Evolutionary conservation across 441 rosid genomes (phyloP).

Genomic region (Hura crepitans): DNA sequence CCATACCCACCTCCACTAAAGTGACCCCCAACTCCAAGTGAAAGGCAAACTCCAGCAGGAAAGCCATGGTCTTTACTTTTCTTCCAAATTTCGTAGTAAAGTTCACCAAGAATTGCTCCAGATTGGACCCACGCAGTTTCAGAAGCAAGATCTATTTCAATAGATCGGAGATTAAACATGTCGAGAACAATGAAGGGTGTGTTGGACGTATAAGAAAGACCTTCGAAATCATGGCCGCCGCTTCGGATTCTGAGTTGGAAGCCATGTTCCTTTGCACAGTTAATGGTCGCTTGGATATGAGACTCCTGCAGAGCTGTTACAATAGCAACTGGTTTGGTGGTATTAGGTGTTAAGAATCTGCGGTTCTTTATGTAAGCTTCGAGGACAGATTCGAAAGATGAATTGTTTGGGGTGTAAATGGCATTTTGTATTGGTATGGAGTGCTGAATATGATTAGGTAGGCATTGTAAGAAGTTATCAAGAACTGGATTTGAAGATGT

Average conservation of each 20-base stretch:
- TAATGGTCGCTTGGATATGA: slow-evolving; percentile 27
- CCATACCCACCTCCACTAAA: slow-evolving; percentile 65
- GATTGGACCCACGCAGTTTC: slow-evolving; percentile 49
- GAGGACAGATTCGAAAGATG: slow-evolving; percentile 23
- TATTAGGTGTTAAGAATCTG: slow-evolving; percentile 31
- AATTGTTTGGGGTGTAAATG: slow-evolving; percentile 15
- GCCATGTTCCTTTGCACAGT: slow-evolving; percentile 22
- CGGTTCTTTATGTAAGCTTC: slow-evolving; percentile 21
- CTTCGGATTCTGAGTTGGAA: slow-evolving; percentile 32
- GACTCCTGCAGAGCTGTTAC: slow-evolving; percentile 26
- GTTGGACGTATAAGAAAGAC: slow-evolving; percentile 19
- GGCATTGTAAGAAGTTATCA: slow-evolving; percentile 13
- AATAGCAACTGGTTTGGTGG: slow-evolving; percentile 26
- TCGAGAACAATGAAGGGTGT: slow-evolving; percentile 21
- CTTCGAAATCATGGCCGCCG: slow-evolving; percentile 37
- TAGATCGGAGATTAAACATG: slow-evolving; percentile 25
- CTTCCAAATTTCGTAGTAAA: slow-evolving; percentile 45
- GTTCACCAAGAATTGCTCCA: slow-evolving; percentile 55
- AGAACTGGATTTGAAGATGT: no score
- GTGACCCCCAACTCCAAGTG: slow-evolving; percentile 62
- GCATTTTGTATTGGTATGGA: not conserved
- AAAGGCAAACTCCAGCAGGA: slow-evolving; percentile 58
- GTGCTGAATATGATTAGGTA: not conserved
- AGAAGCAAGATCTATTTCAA: slow-evolving; percentile 23
- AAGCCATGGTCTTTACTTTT: slow-evolving; percentile 44